Evolutionary conservation across 768 basidiomycete species (phyloP), one percentile per base, ranked within the genome.

Genomic region (Naematelia aurantialba): DNA sequence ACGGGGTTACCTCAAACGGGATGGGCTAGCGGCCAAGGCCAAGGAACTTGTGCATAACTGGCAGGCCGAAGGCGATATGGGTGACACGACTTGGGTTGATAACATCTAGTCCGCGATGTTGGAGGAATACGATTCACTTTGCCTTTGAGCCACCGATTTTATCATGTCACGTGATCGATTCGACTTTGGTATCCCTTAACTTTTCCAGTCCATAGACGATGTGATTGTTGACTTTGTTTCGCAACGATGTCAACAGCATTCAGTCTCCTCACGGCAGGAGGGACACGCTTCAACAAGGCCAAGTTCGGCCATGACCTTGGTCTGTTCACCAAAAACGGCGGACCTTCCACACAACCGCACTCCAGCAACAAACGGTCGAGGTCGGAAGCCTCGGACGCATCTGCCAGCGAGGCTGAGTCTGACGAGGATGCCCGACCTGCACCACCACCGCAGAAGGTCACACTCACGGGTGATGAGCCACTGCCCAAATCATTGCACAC

Each of bases 181-280:
- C 17, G 34, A 39, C 34, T 39, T 39, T 17, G 17, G 8, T 39
- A 17, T 8, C 17, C 17, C 17, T 39, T 8, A 39, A 39, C 34
- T 39, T 39, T 39, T 39, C 8, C 17, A 39, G 34, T 39, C 34
- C 34, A n/a, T n/a, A n/a, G n/a, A n/a, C n/a, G n/a, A n/a, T n/a
- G n/a, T n/a, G n/a, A n/a, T n/a, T n/a, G n/a, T n/a, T n/a, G n/a
- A n/a, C n/a, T n/a, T n/a, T 39, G 8, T 39, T 39, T 17, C 8
- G 8, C 8, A 8, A 39, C 34, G 17, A 39, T 39, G 64, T 51
- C 67, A 2, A 66, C 72, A 1, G 86, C 90, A 3, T 98, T 98
- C 76, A 88, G 87, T 63, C 77, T 96, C 12, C 84, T 98, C 25
- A 91, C 92, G 29, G 84, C 89, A 14, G 93, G 93, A 30, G 90